Conservation (phyloP, 2,329 filamentous ascomycete genomes). For the Penicillium sp. region DNA sequence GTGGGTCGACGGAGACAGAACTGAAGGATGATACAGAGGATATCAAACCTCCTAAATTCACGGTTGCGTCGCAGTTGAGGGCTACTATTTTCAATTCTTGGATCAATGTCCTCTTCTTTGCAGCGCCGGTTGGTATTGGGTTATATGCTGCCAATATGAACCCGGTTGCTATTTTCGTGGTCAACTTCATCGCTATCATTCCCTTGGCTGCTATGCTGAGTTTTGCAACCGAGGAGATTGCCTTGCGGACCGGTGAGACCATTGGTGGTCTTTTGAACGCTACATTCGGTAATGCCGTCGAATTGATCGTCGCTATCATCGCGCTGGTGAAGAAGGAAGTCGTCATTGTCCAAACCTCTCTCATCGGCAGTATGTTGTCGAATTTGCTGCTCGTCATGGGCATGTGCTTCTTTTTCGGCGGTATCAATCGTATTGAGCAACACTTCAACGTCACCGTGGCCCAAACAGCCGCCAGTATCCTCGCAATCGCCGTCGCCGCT, state of each 20-base stretch:
- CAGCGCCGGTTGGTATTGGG: slow-evolving; percentile 70
- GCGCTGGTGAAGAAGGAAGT: slow-evolving; percentile 73
- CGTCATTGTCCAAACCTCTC: slow-evolving; percentile 84
- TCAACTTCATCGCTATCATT: slow-evolving; percentile 94
- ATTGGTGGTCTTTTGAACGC: slow-evolving; percentile 87
- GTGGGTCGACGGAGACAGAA: neutral
- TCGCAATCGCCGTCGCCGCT: slow-evolving; percentile 75
- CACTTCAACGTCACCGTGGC: slow-evolving; percentile 91
- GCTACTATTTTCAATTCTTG: slow-evolving; percentile 78
- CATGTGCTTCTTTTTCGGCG: slow-evolving; percentile 89
- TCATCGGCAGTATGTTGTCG: slow-evolving; percentile 88
- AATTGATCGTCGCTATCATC: slow-evolving; percentile 84
- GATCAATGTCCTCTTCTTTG: slow-evolving; percentile 79
- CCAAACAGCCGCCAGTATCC: slow-evolving; percentile 79
- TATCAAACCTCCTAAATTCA: slow-evolving; percentile 30
- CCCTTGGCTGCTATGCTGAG: slow-evolving; percentile 83
- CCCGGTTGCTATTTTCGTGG: slow-evolving; percentile 68
- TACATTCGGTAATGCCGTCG: slow-evolving; percentile 85
- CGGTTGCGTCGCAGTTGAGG: slow-evolving; percentile 47
- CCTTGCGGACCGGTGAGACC: slow-evolving; percentile 71
- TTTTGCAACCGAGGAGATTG: slow-evolving; percentile 88
- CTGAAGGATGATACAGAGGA: slow-evolving; percentile 4
- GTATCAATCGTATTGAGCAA: slow-evolving; percentile 74
- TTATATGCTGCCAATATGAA: neutral
- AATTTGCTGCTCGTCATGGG: slow-evolving; percentile 87